Evolutionary conservation across 1,284 basidiomycete species (phyloP), one percentile per base, ranked within the genome.

Genomic region (Spongispora temasekensis): DNA sequence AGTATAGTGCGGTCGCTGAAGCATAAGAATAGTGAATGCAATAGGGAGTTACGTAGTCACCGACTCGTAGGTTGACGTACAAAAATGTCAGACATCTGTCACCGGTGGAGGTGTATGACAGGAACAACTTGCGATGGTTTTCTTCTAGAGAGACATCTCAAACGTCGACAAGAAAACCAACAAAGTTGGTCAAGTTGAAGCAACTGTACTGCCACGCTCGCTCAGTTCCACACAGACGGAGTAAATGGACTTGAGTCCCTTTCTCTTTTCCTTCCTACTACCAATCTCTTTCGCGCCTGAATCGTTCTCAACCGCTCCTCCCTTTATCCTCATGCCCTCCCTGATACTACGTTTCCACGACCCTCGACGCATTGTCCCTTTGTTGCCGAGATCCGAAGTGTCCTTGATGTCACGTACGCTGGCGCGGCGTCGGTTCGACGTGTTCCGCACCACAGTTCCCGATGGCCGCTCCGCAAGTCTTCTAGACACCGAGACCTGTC

Each of bases 171-270:
- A n/a, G n/a, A n/a, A n/a, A n/a, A n/a, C n/a, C n/a, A n/a, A n/a
- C n/a, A 34, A 34, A 34, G 32, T 34, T 34, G 32, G 15, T 34
- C 32, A 63, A 40, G 54, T 63, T 42, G 61, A 27, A 31, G 62
- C 61, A 17, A n/a, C n/a, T n/a, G n/a, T n/a, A n/a, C n/a, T n/a
- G n/a, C n/a, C n/a, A n/a, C n/a, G n/a, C n/a, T n/a, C n/a, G n/a
- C n/a, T n/a, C n/a, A 73, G 56, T n/a, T 70, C 68, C 1, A 71
- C 68, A 54, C 62, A 67, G 10, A 70, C 71, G 25, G 71, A 73
- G 58, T 73, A 70, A 44, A 70, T 70, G 0, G 69, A 70, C 70
- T 70, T 65, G 12, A 63, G 21, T 13, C 70, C 71, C 53, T 65
- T 73, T 61, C 61, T 59, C 60, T 56, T 73, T 37, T 61, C 66